These are phyloP conservation scores for Starmera quercuum DNA, from an alignment of 805 yeast genomes.

Conservation along the genomic window DNA sequence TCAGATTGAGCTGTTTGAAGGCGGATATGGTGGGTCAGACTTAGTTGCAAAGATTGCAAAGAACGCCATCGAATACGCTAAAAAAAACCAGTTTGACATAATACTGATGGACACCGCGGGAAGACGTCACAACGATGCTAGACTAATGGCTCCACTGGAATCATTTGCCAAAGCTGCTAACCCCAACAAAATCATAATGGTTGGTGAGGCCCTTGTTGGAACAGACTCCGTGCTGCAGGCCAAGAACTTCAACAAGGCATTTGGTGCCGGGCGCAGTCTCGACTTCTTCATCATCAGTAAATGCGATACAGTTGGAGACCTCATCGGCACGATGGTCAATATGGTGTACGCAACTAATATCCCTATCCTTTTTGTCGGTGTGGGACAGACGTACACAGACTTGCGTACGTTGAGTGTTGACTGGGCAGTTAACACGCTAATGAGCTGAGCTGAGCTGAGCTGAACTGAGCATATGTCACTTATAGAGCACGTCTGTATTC, in stretches of 20 bases:
- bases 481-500: no score
- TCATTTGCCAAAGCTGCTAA: conserved; percentile 93
- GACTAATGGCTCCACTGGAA: conserved; percentile 91
- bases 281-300: conserved; percentile 92
- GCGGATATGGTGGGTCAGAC: conserved; percentile 96
- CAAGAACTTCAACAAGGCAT: conserved; percentile 83
- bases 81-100: conserved; percentile 64
- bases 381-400: conserved; percentile 96
- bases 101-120: conserved; percentile 97
- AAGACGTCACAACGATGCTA: conserved; percentile 89
- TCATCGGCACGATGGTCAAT: conserved; percentile 94
- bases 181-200: conserved; percentile 97
- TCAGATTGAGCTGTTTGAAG: conserved; percentile 68
- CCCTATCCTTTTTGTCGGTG: conserved; percentile 92
- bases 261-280: conserved; percentile 71
- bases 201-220: conserved; percentile 96
- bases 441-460: conserved; percentile 50
- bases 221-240: conserved; percentile 97
- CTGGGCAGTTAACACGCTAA: conserved; percentile 83
- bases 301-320: conserved; percentile 95
- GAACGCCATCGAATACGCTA: conserved; percentile 79
- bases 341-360: conserved; percentile 96
- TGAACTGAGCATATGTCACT: no score
- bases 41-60: conserved; percentile 88
- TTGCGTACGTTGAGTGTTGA: conserved; percentile 82